Percentiles rank a stretch among this genome's conserved stretches.
Evolutionary conservation across 2,329 filamentous ascomycete genomes (phyloP).

Genomic region (Thermothelomyces thermophilus): DNA sequence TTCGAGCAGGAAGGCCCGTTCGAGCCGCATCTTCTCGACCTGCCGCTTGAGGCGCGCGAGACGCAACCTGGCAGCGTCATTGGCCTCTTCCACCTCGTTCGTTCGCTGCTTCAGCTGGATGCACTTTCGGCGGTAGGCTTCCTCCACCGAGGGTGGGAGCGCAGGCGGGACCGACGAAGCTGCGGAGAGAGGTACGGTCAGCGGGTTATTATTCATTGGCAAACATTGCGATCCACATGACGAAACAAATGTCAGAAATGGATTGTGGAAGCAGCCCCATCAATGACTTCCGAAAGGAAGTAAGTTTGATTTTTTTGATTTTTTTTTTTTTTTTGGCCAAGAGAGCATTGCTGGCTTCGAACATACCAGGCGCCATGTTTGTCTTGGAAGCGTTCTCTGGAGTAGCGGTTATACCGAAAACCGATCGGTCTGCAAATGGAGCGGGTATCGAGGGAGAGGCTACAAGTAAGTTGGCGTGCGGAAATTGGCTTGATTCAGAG

Average conservation of each 20-base stretch:
- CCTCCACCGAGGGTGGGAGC: conserved; percentile 83
- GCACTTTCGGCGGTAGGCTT: conserved; percentile 94
- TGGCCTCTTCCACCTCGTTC: conserved; percentile 85
- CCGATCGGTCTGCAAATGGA: too few relatives aligned
- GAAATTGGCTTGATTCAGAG: background rate
- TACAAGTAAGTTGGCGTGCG: too few relatives aligned
- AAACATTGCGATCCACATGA: too few relatives aligned
- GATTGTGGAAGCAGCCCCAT: background rate
- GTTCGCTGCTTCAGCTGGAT: conserved; percentile 88
- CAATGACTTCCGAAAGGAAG: background rate
- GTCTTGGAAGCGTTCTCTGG: background rate
- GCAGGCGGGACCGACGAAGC: conserved; percentile 47
- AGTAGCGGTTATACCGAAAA: background rate
- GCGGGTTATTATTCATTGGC: conserved; percentile 14
- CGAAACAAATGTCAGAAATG: too few relatives aligned
- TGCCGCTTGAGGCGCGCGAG: conserved; percentile 75
- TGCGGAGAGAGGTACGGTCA: conserved; percentile 11
- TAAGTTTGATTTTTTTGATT: too few relatives aligned
- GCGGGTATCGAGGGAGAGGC: too few relatives aligned
- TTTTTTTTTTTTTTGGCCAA: accelerated
- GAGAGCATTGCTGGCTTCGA: background rate
- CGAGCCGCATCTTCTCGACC: conserved; percentile 85
- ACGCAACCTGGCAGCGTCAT: conserved; percentile 73
- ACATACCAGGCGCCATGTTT: conserved; percentile 23
- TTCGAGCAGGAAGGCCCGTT: conserved; percentile 69